phyloP scores from a whole-genome alignment of 169 alveolate species.

The Plasmodium vivax region DNA sequence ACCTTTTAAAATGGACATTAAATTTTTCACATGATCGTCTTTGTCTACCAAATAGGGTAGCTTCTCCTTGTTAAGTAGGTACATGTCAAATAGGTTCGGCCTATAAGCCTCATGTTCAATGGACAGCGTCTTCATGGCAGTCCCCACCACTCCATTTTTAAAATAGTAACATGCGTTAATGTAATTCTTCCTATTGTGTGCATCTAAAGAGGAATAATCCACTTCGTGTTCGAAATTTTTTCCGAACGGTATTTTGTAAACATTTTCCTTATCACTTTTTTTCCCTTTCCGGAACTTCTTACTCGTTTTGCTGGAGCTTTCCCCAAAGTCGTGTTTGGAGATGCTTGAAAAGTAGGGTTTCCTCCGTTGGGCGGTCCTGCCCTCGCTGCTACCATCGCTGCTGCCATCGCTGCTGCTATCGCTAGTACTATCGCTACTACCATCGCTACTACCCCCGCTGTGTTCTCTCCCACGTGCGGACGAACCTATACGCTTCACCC shows the following conservation, averaged over 20 bases:
- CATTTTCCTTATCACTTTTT: conserved; percentile 2
- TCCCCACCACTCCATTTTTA: conserved; percentile 37
- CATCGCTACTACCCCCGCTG: not conserved
- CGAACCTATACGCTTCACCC: not conserved
- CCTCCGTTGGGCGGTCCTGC: not conserved
- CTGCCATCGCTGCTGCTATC: not conserved
- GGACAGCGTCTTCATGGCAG: conserved; percentile 35
- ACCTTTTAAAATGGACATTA: conserved; percentile 4
- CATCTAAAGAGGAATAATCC: not conserved
- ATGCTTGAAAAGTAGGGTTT: not conserved
- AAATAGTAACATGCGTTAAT: not conserved
- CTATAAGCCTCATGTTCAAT: conserved; percentile 53
- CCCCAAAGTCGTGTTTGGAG: not conserved
- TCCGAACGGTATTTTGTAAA: not conserved
- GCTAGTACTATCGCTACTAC: not conserved
- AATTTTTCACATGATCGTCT: conserved; percentile 11
- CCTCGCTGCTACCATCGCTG: not conserved
- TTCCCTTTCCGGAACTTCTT: not conserved
- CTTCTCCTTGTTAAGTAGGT: conserved; percentile 15
- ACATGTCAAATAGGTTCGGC: conserved; percentile 44
- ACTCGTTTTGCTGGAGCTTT: not conserved
- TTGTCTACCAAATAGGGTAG: conserved; percentile 5
- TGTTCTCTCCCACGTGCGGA: not conserved
- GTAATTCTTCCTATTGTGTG: not conserved
- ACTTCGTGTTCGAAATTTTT: not conserved